phyloP scores from a whole-genome alignment of 805 yeast species.

The Cyberlindnera sargentensis region DNA sequence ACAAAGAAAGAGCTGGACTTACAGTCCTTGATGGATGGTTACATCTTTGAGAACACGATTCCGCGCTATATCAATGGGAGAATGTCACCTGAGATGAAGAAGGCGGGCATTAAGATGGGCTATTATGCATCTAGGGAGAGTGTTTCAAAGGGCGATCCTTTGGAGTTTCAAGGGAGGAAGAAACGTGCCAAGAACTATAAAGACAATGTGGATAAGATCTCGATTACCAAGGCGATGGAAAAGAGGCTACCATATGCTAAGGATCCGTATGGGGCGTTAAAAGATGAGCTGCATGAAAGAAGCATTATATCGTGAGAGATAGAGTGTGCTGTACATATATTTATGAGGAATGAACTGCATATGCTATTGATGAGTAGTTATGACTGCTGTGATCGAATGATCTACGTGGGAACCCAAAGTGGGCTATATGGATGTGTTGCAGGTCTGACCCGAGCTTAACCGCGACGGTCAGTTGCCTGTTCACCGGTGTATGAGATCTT shows the following conservation, averaged over 20 bases:
- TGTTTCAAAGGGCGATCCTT: neutral
- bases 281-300: conserved; percentile 25
- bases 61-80: conserved; percentile 5
- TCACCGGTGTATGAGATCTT: too few species aligned
- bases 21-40: neutral
- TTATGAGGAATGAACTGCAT: conserved; percentile 1
- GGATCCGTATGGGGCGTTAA: conserved; percentile 26
- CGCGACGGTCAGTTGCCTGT: too few species aligned
- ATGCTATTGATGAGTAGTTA: too few species aligned
- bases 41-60: conserved; percentile 3
- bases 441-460: too few species aligned
- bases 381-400: too few species aligned
- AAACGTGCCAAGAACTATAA: conserved; percentile 8
- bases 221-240: conserved; percentile 25
- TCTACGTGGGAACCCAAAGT: too few species aligned
- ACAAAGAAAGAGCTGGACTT: conserved; percentile 11
- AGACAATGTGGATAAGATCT: conserved; percentile 21
- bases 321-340: neutral
- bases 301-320: conserved; percentile 3
- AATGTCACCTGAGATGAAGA: conserved; percentile 1
- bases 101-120: conserved; percentile 10
- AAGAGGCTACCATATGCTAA: conserved; percentile 26
- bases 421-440: too few species aligned
- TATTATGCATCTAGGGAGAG: conserved; percentile 5
- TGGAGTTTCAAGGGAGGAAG: conserved; percentile 3